A percentile compares a stretch with the other conserved stretches of the same genome.
These are phyloP conservation scores for Epichloe brachyelytri DNA, from an alignment of 2,329 filamentous ascomycete genomes.

Conservation along the genomic window DNA sequence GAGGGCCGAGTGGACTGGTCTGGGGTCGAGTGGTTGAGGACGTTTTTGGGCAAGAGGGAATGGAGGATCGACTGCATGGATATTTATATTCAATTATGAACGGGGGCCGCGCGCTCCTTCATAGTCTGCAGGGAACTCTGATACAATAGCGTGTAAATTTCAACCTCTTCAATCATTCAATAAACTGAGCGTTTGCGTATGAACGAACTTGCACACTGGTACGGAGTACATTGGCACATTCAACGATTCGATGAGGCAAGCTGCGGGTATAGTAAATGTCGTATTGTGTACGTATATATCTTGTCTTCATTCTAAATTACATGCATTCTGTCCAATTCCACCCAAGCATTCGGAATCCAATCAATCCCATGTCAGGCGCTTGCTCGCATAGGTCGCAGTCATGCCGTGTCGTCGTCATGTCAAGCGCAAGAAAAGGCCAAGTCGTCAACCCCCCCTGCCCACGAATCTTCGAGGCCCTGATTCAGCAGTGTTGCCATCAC, in stretches of 20 bases:
- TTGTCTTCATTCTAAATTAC: not conserved
- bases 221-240: not conserved
- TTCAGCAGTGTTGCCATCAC: not conserved
- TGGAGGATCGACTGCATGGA: slow-evolving; percentile 89
- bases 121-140: not conserved
- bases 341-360: not conserved
- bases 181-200: no score
- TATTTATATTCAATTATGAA: slow-evolving; percentile 58
- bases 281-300: not conserved
- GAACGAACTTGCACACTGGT: not conserved
- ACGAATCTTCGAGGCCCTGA: not conserved
- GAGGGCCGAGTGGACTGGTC: slow-evolving; percentile 56
- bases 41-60: slow-evolving; percentile 67
- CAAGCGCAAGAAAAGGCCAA: not conserved
- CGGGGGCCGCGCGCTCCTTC: not conserved
- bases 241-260: no score
- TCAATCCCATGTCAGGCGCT: not conserved
- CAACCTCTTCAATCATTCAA: no score
- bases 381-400: not conserved
- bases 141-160: not conserved
- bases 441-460: not conserved
- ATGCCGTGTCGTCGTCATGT: not conserved
- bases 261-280: not conserved
- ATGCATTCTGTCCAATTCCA: not conserved
- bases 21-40: slow-evolving; percentile 77